Base-by-base conservation (phyloP, 768 basidiomycete species). In the Mycena haematopus region DNA sequence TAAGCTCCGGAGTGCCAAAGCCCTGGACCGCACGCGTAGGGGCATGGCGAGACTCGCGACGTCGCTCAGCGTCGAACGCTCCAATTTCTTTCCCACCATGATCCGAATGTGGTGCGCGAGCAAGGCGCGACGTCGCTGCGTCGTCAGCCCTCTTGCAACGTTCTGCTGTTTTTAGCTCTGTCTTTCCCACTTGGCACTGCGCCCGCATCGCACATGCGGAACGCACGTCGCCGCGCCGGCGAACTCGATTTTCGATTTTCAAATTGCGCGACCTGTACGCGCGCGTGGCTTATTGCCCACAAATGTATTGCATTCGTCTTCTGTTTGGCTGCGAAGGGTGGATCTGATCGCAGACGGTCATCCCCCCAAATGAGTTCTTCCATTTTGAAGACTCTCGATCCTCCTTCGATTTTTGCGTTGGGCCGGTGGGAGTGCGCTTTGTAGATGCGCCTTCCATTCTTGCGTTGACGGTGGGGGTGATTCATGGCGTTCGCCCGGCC, bases 81-180 rank as follows among this genome's bases (percentile, higher is more conserved):
- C 29, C 29, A 7, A 21, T 22, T 24, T 45, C 22, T 3, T 45
- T 45, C 44, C 22, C 46, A 47, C 2, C 50, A 35, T 35, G 50
- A 52, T 52, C 50, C 50, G 50, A 31, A 9, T 50, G 50, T 19
- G 49, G 50, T 29, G 50, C 29, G 49, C 27, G 49, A n/a, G 10
- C 13, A 6, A 35, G 4, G 33, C 31, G 50, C 49, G 49, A 50
- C 25, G 47, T 31, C 17, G 47, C 29, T 13, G 29, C 29, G 29
- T 50, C 47, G 47, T 29, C 47, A 50, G 25, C 46, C 6, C 46
- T 8, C 11, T 8, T 2, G 45, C 45, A 13, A 24, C 24, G 45
- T 46, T 13, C 11, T 46, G 22, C 36, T 31, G 29, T 31, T 31
- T 31, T 31, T 31, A 9, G 29, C 9, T 9, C 29, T 4, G 29